phyloP scores from a whole-genome alignment of 371 early-diverging fungal genomes.

The Rhizopus arrhizus region DNA sequence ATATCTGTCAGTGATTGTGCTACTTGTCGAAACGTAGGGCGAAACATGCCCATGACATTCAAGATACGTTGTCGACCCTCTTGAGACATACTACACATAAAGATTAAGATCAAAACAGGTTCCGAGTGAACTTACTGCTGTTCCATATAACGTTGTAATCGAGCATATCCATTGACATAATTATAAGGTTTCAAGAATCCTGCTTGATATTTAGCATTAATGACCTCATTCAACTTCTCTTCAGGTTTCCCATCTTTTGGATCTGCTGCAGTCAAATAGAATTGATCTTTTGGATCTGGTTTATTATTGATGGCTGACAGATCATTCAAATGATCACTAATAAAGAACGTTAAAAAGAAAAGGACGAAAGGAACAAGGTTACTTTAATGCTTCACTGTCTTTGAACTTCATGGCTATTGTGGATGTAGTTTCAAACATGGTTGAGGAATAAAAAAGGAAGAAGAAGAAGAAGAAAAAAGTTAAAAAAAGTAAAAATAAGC shows the following conservation, averaged over 20 bases:
- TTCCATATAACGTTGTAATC: constrained; percentile 89
- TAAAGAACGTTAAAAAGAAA: constrained; percentile 2
- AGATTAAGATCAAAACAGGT: not conserved
- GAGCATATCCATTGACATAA: constrained; percentile 86
- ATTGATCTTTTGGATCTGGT: constrained; percentile 59
- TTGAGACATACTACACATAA: constrained; percentile 64
- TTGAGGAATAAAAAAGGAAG: not conserved
- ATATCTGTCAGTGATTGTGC: constrained; percentile 89
- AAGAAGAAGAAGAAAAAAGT: not conserved
- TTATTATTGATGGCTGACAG: constrained; percentile 16
- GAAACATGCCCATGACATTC: constrained; percentile 82
- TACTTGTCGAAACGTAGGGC: constrained; percentile 82
- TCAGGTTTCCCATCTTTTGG: constrained; percentile 80
- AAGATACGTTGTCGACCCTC: constrained; percentile 76
- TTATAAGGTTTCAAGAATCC: constrained; percentile 93
- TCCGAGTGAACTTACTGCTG: constrained; percentile 51
- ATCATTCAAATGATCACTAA: constrained; percentile 18
- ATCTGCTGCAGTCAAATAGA: constrained; percentile 87
- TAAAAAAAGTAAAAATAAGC: not conserved
- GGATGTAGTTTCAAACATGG: not conserved
- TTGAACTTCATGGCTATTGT: not conserved
- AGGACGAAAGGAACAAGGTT: constrained; percentile 3
- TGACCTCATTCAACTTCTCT: constrained; percentile 83
- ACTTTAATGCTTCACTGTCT: not conserved
- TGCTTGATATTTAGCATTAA: constrained; percentile 91